phyloP scores from a whole-genome alignment of 1,284 basidiomycete species.

The Exobasidium cylindrosporum region DNA sequence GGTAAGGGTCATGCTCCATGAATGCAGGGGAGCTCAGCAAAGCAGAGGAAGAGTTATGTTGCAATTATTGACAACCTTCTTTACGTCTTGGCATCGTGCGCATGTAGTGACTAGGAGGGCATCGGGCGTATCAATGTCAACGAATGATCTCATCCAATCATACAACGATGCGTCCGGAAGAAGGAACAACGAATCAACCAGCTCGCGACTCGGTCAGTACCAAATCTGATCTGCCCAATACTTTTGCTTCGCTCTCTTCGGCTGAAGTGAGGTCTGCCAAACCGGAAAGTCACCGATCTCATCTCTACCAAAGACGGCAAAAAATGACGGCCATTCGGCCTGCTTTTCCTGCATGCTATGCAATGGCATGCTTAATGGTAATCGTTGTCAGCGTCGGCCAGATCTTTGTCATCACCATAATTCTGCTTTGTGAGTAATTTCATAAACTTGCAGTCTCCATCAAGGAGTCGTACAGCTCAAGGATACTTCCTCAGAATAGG shows the following conservation, averaged over 20 bases:
- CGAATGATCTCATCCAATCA: slow-evolving; percentile 53
- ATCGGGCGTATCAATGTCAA: slow-evolving; percentile 50
- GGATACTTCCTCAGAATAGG: too few relatives aligned
- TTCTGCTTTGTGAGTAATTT: too few relatives aligned
- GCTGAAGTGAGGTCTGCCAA: neutral
- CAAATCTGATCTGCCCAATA: neutral
- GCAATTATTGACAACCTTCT: slow-evolving; percentile 48
- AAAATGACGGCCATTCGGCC: slow-evolving; percentile 7
- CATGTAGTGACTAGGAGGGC: slow-evolving; percentile 50
- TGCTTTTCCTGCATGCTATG: slow-evolving; percentile 1
- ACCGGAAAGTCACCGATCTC: neutral
- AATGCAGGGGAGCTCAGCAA: too few relatives aligned
- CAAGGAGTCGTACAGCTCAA: too few relatives aligned
- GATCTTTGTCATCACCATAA: too few relatives aligned
- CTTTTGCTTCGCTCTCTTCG: neutral
- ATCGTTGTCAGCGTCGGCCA: slow-evolving; percentile 9
- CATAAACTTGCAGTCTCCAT: too few relatives aligned
- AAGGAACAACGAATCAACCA: slow-evolving; percentile 20
- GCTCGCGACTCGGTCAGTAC: neutral
- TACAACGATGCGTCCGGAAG: slow-evolving; percentile 44
- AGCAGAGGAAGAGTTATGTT: slow-evolving; percentile 25
- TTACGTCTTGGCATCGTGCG: slow-evolving; percentile 49
- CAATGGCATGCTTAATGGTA: slow-evolving; percentile 14
- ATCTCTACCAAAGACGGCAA: slow-evolving; percentile 5
- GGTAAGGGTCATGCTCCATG: too few relatives aligned